Evolutionary conservation across 345 rosid genomes (phyloP).

Genomic region (Raphanus raphanistrum): DNA sequence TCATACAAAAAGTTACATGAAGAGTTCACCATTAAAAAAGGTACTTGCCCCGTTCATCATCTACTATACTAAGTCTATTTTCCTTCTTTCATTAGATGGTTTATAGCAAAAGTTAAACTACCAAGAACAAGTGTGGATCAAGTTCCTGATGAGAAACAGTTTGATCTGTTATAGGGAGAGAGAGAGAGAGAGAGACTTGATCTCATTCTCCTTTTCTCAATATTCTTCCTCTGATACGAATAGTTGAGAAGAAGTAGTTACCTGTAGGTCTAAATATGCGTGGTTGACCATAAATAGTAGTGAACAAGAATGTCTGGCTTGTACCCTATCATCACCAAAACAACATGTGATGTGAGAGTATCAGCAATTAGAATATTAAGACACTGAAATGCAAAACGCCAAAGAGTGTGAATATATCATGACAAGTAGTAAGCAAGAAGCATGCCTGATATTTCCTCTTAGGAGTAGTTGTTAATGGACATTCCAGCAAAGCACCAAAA

Average conservation of each 20-base stretch:
- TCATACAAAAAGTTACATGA: background rate
- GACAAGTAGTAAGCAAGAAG: background rate
- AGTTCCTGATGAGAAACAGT: background rate
- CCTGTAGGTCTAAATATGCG: slow-evolving; percentile 94
- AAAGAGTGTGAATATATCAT: background rate
- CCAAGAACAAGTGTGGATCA: background rate
- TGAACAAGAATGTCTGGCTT: slow-evolving; percentile 83
- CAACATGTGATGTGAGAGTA: slow-evolving; percentile 1
- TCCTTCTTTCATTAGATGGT: slow-evolving; percentile 3
- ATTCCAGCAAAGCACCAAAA: slow-evolving; percentile 82
- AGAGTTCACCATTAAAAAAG: background rate
- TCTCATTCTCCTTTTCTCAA: background rate
- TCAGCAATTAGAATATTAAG: background rate
- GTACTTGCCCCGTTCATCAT: slow-evolving; percentile 8
- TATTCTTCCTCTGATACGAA: background rate
- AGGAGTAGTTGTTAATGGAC: slow-evolving; percentile 80
- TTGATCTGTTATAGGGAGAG: background rate
- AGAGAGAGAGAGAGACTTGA: background rate
- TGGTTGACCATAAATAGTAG: slow-evolving; percentile 85
- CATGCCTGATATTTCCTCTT: slow-evolving; percentile 90
- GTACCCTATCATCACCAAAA: slow-evolving; percentile 55
- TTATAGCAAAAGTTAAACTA: background rate
- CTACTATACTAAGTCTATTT: background rate
- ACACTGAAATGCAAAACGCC: too few species aligned
- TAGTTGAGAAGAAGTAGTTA: slow-evolving; percentile 14